Base-by-base conservation (phyloP, 1,284 basidiomycete genomes). In the Leccinum olivaceoglutinosum region DNA sequence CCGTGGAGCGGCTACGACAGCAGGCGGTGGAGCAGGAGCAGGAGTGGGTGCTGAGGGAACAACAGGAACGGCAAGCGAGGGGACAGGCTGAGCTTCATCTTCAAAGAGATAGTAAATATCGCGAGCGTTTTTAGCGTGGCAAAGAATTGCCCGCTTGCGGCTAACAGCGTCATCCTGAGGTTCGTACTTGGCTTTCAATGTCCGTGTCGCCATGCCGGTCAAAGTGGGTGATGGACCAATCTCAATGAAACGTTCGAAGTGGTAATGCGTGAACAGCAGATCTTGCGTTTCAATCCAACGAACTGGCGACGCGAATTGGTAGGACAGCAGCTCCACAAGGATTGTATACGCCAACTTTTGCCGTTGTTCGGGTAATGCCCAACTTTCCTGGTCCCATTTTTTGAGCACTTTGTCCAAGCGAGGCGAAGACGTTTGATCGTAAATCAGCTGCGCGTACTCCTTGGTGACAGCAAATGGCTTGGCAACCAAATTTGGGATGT, bases 241-340 rank as follows among this genome's bases (percentile, higher is more conserved):
- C 76, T 99, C 97, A 73, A 99, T 89, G 71, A 98, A 84, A 34
- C 96, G 87, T 79, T 98, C 96, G 71, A 98, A 98, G 65, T 85
- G 82, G 82, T 88, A 97, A n/a, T 88, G 79, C 6, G 81, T 86
- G 81, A 99, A 99, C 65, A 99, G 84, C 57, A 93, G 85, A 72
- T 99, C 96, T 75, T 98, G 96, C 0, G 96, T 99, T 80, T 98
- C 93, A 73, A 99, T 99, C 96, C 96, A 98, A 63, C 95, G 89
- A 32, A 99, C 96, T 11, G 95, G 94, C 3, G 94, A 96, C 1
- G 92, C 92, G 70, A 96, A 96, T 75, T 99, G 96, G 75, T 98
- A 98, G 14, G 96, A 94, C 55, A 99, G 84, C 62, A 98, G 86
- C 77, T 98, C 96, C 69, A 98, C 94, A 65, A 99, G 88, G 70